A percentile compares a stretch with the other conserved stretches of the same genome.
Evolutionary conservation across 148 eudicot genomes (phyloP).

Genomic region (Bassia scoparia): DNA sequence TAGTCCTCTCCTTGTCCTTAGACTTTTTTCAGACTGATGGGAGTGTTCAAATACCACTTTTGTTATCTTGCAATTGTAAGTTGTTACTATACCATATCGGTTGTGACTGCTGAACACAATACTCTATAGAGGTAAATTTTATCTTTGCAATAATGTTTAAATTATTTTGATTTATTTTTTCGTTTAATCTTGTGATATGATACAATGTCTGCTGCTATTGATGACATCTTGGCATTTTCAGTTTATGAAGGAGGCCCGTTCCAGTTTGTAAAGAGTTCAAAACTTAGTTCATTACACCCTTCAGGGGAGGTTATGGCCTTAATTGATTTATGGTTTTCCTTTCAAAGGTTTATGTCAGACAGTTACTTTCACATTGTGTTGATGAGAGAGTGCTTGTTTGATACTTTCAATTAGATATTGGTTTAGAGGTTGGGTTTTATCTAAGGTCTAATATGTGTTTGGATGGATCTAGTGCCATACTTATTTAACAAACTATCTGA

Average conservation of each 20-base stretch:
- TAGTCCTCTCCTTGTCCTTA: conserved; percentile 8
- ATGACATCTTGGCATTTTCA: conserved; percentile 40
- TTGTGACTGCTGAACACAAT: conserved; percentile 99
- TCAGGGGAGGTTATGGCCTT: conserved; percentile 86
- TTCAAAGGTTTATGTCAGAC: neutral
- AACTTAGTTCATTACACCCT: conserved; percentile 95
- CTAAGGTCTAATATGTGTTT: neutral
- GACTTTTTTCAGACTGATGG: conserved; percentile 89
- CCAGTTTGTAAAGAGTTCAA: conserved; percentile 91
- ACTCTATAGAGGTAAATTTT: conserved; percentile 63
- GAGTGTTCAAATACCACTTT: conserved; percentile 81
- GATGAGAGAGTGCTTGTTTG: neutral
- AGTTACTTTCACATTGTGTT: neutral
- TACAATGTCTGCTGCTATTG: neutral
- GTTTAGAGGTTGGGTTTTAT: neutral
- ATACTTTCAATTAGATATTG: neutral
- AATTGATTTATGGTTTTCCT: conserved; percentile 5
- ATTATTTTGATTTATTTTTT: neutral
- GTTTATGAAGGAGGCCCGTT: conserved; percentile 97
- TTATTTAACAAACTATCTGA: neutral
- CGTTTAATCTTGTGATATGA: neutral
- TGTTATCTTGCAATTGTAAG: conserved; percentile 90
- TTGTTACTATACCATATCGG: conserved; percentile 92
- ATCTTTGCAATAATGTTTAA: conserved; percentile 1
- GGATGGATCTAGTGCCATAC: neutral